Base-by-base conservation (phyloP, 2,329 filamentous ascomycete species). In the Aschersonia sp. region DNA sequence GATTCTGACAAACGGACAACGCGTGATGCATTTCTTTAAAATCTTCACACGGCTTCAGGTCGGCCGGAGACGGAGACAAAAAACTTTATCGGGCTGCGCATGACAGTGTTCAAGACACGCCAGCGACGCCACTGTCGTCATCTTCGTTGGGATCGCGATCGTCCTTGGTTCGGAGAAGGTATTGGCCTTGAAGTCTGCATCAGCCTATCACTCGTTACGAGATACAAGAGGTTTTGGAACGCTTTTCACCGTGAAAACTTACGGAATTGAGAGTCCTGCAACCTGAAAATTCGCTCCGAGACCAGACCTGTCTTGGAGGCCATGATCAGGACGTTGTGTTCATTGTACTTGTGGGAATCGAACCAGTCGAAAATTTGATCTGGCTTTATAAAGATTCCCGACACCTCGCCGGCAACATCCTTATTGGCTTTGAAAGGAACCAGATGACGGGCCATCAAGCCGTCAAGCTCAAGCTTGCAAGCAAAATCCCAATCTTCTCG, bases 311-410 rank as follows among this genome's bases (percentile, higher is more conserved):
- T 62, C 55, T 65, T 61, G 50, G 54, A 56, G 50, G 65, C 67
- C 66, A 69, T 69, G 49, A 61, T 55, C 30, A 57, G 57, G 9
- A 69, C 65, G 31, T 57, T 58, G 3, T 56, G 50, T 52, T 65
- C 61, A 44, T 58, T 56, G 45, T 68, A 67, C 53, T 68, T 69
- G 55, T 69, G 66, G 32, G 66, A 65, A 52, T 69, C 66, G 50
- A 69, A 69, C 66, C 66, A 69, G 51, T 69, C 66, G 12, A 68
- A 56, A 49, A 67, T 63, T 43, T 65, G 57, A 10, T 61, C 65
- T 28, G 55, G 46, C 41, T 51, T 47, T 40, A 68, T 61, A 9
- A 51, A 50, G 12, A 55, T 55, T 2, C 50, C 53, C 31, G 59
- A 51, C 12, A 50, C 55, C 6, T 50, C 47, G 12, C 65, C 53